Conservation (phyloP, 352 stramenopile species). For the Phytophthora vignae region DNA sequence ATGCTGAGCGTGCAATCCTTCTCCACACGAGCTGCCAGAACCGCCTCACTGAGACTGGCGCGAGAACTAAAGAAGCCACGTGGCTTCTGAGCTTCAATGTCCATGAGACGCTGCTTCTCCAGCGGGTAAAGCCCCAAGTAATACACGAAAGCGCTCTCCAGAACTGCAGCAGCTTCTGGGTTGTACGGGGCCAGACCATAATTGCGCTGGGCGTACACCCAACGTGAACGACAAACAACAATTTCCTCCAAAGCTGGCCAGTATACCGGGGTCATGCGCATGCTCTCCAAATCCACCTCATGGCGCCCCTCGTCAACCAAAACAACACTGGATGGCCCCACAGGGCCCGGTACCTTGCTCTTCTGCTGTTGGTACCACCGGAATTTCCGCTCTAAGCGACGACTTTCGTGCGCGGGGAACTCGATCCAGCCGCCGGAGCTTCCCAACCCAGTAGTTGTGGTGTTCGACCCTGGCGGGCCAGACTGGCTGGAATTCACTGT, state of each 20-base stretch:
- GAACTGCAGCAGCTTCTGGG: conserved; percentile 46
- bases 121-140: conserved; percentile 74
- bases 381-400: conserved; percentile 72
- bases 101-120: conserved; percentile 65
- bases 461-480: conserved; percentile 11
- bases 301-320: conserved; percentile 85
- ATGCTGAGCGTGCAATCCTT: conserved; percentile 73
- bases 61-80: conserved; percentile 58
- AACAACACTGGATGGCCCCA: conserved; percentile 59
- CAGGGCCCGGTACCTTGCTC: conserved; percentile 39
- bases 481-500: conserved; percentile 8
- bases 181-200: conserved; percentile 85
- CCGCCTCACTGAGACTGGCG: conserved; percentile 36
- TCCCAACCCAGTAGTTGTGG: conserved; percentile 22
- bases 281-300: conserved; percentile 80
- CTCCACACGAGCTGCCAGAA: conserved; percentile 38
- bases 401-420: conserved; percentile 77
- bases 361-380: conserved; percentile 74
- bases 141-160: conserved; percentile 79
- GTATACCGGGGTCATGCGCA: conserved; percentile 85
- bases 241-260: conserved; percentile 77
- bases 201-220: conserved; percentile 85
- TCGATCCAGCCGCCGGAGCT: conserved; percentile 67
- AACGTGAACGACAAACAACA: conserved; percentile 74
- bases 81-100: conserved; percentile 55